Evolutionary conservation across 2,329 filamentous ascomycete genomes (phyloP).

Genomic region (Colletotrichum chlorophyti): DNA sequence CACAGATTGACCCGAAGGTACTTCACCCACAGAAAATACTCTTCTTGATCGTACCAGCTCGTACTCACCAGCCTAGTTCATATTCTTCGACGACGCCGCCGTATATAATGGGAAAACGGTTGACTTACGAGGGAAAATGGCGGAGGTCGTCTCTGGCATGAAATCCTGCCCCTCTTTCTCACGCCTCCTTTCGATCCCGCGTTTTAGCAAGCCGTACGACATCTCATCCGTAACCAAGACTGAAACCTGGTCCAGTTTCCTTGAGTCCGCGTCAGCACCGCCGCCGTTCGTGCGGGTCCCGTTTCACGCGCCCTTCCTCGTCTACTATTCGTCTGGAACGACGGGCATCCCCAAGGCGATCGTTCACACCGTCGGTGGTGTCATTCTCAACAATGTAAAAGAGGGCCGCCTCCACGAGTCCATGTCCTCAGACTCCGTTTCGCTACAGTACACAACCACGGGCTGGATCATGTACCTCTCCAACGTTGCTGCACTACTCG

Average conservation of each 20-base stretch:
- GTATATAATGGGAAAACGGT: constrained; percentile 80
- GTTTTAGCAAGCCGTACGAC: constrained; percentile 68
- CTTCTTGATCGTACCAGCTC: background rate
- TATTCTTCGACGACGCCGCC: constrained; percentile 85
- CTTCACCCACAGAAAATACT: constrained; percentile 16
- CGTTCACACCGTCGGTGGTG: constrained; percentile 76
- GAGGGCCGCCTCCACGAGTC: constrained; percentile 64
- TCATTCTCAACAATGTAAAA: constrained; percentile 61
- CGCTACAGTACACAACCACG: constrained; percentile 68
- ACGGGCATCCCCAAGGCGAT: constrained; percentile 88
- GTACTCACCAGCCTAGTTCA: constrained; percentile 50
- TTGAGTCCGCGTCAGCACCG: constrained; percentile 40
- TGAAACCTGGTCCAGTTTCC: constrained; percentile 53
- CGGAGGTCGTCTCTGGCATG: constrained; percentile 69
- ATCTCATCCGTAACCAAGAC: constrained; percentile 58
- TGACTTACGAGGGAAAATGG: constrained; percentile 77
- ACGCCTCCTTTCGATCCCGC: constrained; percentile 69
- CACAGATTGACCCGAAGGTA: constrained; percentile 76
- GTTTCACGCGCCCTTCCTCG: constrained; percentile 78
- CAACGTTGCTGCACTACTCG: constrained; percentile 63
- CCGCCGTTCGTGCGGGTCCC: constrained; percentile 65
- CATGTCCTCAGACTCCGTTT: constrained; percentile 45
- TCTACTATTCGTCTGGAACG: constrained; percentile 83
- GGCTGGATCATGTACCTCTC: constrained; percentile 90
- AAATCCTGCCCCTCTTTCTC: constrained; percentile 64